phyloP scores from a whole-genome alignment of 1,284 basidiomycete species.

The Rhizoctonia solani region DNA sequence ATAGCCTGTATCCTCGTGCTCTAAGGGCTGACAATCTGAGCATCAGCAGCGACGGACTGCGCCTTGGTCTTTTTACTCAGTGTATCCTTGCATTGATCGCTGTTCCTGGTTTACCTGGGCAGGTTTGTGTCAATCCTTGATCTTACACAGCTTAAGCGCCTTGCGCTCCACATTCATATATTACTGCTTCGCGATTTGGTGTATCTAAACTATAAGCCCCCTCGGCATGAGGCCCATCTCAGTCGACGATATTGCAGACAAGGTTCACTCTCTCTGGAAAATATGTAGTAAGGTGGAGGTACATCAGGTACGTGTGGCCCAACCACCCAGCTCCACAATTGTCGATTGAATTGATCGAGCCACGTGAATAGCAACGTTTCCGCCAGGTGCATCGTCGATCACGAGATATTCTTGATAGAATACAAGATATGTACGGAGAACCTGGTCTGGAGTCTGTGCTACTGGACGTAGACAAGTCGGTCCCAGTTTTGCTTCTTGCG shows the following conservation, averaged over 20 bases:
- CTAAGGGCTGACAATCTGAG: no score
- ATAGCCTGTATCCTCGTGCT: no score
- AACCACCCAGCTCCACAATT: not conserved
- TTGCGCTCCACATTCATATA: no score
- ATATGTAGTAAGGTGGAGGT: conserved; percentile 18
- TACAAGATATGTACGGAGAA: conserved; percentile 28
- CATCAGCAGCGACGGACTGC: no score
- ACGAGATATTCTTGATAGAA: conserved; percentile 19
- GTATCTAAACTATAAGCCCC: not conserved
- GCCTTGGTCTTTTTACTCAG: no score
- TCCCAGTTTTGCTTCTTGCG: not conserved
- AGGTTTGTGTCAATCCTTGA: no score
- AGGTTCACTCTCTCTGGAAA: conserved; percentile 21
- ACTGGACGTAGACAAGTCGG: conserved; percentile 5
- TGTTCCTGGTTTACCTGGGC: no score
- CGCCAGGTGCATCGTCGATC: conserved; percentile 11
- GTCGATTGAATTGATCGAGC: not conserved
- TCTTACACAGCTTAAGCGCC: conserved; percentile 18
- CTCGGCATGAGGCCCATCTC: conserved; percentile 2
- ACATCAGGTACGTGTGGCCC: conserved; percentile 11
- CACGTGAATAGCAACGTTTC: conserved; percentile 2
- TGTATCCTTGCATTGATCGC: no score
- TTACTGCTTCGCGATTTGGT: no score
- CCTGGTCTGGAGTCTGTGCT: conserved; percentile 14
- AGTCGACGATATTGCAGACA: conserved; percentile 28